A percentile compares a stretch with the other conserved stretches of the same genome.
phyloP scores from a whole-genome alignment of 2,329 filamentous ascomycete genomes.

The Sphaerostilbella broomeana region DNA sequence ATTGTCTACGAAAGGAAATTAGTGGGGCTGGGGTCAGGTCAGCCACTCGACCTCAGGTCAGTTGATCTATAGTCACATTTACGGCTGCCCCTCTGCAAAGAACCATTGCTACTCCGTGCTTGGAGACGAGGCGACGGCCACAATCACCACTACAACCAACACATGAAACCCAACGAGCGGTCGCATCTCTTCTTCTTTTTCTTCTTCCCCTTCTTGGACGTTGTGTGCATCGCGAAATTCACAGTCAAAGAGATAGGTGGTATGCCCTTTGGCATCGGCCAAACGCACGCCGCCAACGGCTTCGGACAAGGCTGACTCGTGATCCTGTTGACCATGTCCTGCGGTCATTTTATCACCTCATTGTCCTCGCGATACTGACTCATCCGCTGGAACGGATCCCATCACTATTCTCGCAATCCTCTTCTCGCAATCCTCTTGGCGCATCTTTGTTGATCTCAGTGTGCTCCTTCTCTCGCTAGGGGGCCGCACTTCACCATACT shows the following conservation, averaged over 20 bases:
- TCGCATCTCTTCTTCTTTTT: background rate
- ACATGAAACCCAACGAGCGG: conserved; percentile 7
- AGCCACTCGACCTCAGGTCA: too few relatives aligned
- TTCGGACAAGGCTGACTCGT: conserved; percentile 25
- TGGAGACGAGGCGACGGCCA: conserved; percentile 1
- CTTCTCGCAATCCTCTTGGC: conserved; percentile 7
- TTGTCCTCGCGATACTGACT: conserved; percentile 23
- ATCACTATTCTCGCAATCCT: conserved; percentile 25
- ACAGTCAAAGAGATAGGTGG: conserved; percentile 11
- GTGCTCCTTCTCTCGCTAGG: background rate
- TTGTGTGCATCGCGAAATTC: background rate
- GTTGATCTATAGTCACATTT: too few relatives aligned
- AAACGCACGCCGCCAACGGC: conserved; percentile 20
- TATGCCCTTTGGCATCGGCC: conserved; percentile 16
- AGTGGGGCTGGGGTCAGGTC: too few relatives aligned
- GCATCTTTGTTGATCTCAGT: background rate
- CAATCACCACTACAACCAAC: conserved; percentile 7
- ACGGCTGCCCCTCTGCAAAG: conserved; percentile 11
- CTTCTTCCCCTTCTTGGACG: background rate
- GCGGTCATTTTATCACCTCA: conserved; percentile 27
- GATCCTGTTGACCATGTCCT: conserved; percentile 27
- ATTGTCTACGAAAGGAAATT: too few relatives aligned
- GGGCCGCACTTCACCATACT: conserved; percentile 16
- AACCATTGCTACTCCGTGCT: background rate
- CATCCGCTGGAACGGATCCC: conserved; percentile 26